Evolutionary conservation across 164 flowering plant genomes (phyloP).

Genomic region (Chimonanthus salicifolius): DNA sequence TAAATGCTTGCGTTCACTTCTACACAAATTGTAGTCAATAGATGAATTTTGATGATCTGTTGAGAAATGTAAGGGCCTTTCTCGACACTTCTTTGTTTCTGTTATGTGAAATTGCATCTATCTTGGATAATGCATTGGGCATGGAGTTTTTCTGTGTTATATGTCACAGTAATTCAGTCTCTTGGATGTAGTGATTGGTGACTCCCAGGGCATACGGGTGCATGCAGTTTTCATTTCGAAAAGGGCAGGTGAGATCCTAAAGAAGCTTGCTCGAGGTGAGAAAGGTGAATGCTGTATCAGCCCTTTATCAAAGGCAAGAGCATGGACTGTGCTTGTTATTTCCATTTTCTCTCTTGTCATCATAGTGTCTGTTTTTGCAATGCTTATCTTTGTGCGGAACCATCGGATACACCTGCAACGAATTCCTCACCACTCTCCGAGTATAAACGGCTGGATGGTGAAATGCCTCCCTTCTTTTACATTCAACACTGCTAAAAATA

Average conservation of each 20-base stretch:
- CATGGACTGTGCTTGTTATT: slow-evolving; percentile 49
- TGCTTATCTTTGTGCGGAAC: slow-evolving; percentile 29
- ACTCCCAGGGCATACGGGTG: slow-evolving; percentile 29
- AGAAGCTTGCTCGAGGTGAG: slow-evolving; percentile 30
- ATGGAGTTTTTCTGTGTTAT: neutral
- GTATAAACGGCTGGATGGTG: slow-evolving; percentile 28
- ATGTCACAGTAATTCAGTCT: neutral
- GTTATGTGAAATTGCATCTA: too few relatives aligned
- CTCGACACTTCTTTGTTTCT: too few relatives aligned
- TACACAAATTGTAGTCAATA: too few relatives aligned
- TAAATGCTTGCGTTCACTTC: too few relatives aligned
- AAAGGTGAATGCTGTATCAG: slow-evolving; percentile 48
- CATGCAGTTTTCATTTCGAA: slow-evolving; percentile 58
- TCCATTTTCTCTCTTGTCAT: slow-evolving; percentile 45
- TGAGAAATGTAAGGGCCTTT: too few relatives aligned
- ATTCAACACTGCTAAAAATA: slow-evolving; percentile 21
- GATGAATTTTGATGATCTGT: too few relatives aligned
- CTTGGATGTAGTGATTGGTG: slow-evolving; percentile 41
- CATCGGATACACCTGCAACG: slow-evolving; percentile 22
- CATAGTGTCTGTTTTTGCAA: slow-evolving; percentile 28
- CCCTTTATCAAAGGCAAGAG: slow-evolving; percentile 25
- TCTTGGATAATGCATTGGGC: neutral
- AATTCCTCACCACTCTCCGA: slow-evolving; percentile 11
- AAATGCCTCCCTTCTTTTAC: slow-evolving; percentile 27
- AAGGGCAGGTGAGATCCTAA: slow-evolving; percentile 41